Evolutionary conservation across 75 land plant genomes (phyloP).

Genomic region (Pseudotsuga menziesii): DNA sequence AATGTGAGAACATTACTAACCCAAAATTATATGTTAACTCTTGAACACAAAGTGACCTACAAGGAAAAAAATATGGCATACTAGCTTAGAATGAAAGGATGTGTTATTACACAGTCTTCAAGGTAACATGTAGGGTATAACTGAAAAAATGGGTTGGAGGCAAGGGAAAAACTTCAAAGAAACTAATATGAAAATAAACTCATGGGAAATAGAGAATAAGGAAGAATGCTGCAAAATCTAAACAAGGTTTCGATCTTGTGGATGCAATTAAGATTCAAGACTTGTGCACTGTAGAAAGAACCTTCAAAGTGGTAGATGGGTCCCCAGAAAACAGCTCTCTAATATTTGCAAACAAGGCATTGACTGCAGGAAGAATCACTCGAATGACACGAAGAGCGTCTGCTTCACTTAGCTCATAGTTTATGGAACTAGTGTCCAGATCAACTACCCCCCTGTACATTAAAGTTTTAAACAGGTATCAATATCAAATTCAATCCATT

Average conservation of each 20-base stretch:
- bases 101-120: background rate
- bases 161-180: background rate
- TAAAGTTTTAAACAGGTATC: slow-evolving; percentile 20
- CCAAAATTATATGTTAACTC: background rate
- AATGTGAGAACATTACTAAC: too few species aligned
- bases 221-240: background rate
- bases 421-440: background rate
- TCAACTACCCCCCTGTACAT: slow-evolving; percentile 5
- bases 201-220: background rate
- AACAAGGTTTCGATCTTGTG: background rate
- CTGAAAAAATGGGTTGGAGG: background rate
- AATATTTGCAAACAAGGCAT: slow-evolving; percentile 44
- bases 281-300: slow-evolving; percentile 9
- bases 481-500: background rate
- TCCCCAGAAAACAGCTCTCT: slow-evolving; percentile 83
- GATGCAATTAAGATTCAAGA: background rate
- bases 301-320: slow-evolving; percentile 83
- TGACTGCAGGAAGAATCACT: slow-evolving; percentile 57
- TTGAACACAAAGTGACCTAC: background rate
- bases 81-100: background rate
- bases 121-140: background rate
- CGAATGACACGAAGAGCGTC: slow-evolving; percentile 44
- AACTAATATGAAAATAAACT: background rate
- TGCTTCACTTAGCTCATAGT: slow-evolving; percentile 45
- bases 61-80: background rate